Evolutionary conservation across 768 basidiomycete species (phyloP), one percentile per base, ranked within the genome.

Genomic region (Cantharellus cinnabarinus): DNA sequence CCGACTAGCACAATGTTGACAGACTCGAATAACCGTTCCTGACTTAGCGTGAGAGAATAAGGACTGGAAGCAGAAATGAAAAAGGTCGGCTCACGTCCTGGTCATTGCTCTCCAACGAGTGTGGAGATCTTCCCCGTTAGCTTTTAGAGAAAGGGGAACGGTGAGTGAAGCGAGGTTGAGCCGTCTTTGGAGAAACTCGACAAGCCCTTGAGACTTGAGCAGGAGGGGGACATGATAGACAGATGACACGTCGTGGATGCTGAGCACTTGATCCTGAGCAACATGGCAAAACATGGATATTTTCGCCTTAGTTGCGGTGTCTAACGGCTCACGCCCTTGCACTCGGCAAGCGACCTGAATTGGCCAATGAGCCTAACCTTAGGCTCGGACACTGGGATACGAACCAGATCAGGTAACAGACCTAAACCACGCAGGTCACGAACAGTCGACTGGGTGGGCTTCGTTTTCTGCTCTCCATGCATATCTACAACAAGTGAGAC

Each of bases 201-300:
- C 70, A 62, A 99, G 83, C n/a, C 91, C 90, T 71, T 99, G 94
- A 2, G 89, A 82, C 64, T 85, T 80, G 41, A 99, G 77, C 15
- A 98, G 76, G 5, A 98, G 77, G 3, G 94, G 94, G 51, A 98
- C 94, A 66, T 98, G 94, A 70, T 99, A 99, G 41, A 97, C 90
- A 42, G 91, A 95, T 4, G 85, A 82, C 54, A 98, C 89, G 67
- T 97, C 90, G 68, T 98, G 94, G 4, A 98, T 86, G 58, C 91
- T 94, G 56, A 99, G 76, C 44, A 98, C 94, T 66, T 77, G 74
- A 66, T 89, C 82, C 2, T 83, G 74, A 2, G 80, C 73, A 65
- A 99, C 94, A 66, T 99, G 94, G 71, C 94, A 97, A 77, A 98
- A 98, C 93, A 98, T 97, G 62, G 89, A 90, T 48, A 99, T 94